Base-by-base conservation (phyloP, 129 eudicot genomes). In the Lonicera japonica region DNA sequence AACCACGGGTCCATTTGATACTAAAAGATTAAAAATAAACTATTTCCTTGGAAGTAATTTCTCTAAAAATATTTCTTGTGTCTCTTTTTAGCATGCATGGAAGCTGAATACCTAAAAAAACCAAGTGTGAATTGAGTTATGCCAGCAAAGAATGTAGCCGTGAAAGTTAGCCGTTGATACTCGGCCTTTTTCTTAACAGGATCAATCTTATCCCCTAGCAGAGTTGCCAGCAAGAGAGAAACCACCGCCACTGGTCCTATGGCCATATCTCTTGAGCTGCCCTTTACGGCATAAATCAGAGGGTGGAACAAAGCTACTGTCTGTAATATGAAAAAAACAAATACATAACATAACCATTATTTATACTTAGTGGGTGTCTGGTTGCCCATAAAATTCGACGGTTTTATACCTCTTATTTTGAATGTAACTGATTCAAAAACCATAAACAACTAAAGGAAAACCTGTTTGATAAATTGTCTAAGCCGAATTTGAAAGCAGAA, bases 241-340 rank as follows among this genome's bases (percentile, higher is more conserved):
- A 88, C 86, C 73, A 88, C 89, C 0, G 96, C 96, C 60, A 88
- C 92, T 0, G 96, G 92, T n/a, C 96, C 96, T 40, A 88, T 88
- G 52, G 95, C 95, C 52, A 87, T 81, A 65, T 87, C 92, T 68
- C 92, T 81, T 24, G 92, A 87, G 73, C 95, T 87, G 25, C 95
- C 95, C 88, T 78, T 87, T 74, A 81, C 75, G 2, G 95, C 88
- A 43, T 87, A 83, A 17, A 87, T 63, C 68, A 83, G 80, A 50
- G 95, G n/a, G 95, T 17, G 95, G 95, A 61, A 84, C 76, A 54
- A 88, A 88, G 79, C 96, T 88, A 11, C 82, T 68, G 62, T 84
- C 96, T 84, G 88, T 40, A 64, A 29, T 29, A 29, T 29, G 36
- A 29, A 29, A 6, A 15, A 15, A 21, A 23, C 11, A 59, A 11